Evolutionary conservation across 1,284 basidiomycete genomes (phyloP), one percentile per base, ranked within the genome.

Genomic region (Sporisorium sorghi): DNA sequence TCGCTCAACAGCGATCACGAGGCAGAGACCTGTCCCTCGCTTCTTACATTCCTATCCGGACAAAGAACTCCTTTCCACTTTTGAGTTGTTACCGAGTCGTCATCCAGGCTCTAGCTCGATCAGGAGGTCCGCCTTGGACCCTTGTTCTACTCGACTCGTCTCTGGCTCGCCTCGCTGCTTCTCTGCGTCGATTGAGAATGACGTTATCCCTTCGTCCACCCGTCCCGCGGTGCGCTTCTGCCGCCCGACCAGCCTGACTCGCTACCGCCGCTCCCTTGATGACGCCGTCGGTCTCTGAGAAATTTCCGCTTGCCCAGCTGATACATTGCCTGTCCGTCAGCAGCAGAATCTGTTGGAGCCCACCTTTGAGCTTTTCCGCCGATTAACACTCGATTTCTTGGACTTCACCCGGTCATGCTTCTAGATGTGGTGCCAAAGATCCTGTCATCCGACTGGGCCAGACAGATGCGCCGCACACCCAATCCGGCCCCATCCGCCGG

Each of bases 61-160:
- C n/a, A n/a, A n/a, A n/a, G n/a, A n/a, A n/a, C n/a, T 46, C 9
- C 44, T 46, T 15, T 17, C 10, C 44, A 17, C 33, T 21, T 19
- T 33, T 32, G 5, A 3, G 30, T 32, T 19, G 30, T 15, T 49
- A 5, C 23, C 17, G 32, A 19, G 32, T 33, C 32, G 19, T 39
- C 33, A 35, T 49, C 17, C 44, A 23, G 8, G n/a, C n/a, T 2
- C 8, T 28, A 24, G 5, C 56, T 63, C 66, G 66, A 63, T 63
- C 56, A 53, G 35, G 23, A 54, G 46, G 47, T 55, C 40, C 44
- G 30, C 43, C 43, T 46, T 54, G 65, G 55, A 68, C 65, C 65
- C 65, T 68, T 58, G 66, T 62, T 52, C 50, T 33, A 55, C 44
- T 49, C 32, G 17, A 55, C 44, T 49, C 32, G 17, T n/a, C 49